These are phyloP conservation scores for Rhizopogon roseolus DNA, from an alignment of 768 basidiomycete genomes.

Conservation along the genomic window DNA sequence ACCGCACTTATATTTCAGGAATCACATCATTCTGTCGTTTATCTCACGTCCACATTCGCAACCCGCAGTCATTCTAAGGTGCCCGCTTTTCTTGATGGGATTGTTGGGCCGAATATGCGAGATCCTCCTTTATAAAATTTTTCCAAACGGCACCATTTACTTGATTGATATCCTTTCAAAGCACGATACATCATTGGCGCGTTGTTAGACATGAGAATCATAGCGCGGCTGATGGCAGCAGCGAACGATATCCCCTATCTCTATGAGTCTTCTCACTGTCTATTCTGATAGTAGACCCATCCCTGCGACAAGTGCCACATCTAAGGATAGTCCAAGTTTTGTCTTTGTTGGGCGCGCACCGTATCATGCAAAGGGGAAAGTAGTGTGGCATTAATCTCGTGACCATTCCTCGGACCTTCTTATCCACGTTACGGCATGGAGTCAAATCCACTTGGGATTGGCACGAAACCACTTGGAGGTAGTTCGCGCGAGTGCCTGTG, in stretches of 20 bases:
- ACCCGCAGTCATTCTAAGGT: not conserved
- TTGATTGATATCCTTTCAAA: not conserved
- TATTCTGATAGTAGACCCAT: slow-evolving; percentile 13
- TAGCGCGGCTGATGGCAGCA: slow-evolving; percentile 15
- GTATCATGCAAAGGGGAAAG: slow-evolving; percentile 6
- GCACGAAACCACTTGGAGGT: slow-evolving; percentile 1
- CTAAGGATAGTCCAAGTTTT: not conserved
- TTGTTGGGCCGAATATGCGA: slow-evolving; percentile 8
- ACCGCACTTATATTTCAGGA: not conserved
- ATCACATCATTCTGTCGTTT: not conserved
- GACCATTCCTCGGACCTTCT: slow-evolving; percentile 18
- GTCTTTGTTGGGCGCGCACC: slow-evolving; percentile 8
- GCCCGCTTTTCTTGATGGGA: slow-evolving; percentile 6
- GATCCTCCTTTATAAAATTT: slow-evolving; percentile 12
- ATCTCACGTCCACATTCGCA: not conserved
- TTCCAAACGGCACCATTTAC: slow-evolving; percentile 3
- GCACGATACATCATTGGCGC: slow-evolving; percentile 5
- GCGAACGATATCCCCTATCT: not conserved
- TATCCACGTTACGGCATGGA: not conserved
- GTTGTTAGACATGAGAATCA: slow-evolving; percentile 15
- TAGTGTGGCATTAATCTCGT: not conserved
- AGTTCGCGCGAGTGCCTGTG: not conserved
- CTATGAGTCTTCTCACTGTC: slow-evolving; percentile 19
- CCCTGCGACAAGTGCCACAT: not conserved
- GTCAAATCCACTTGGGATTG: slow-evolving; percentile 3